phyloP scores from a whole-genome alignment of 176 grass and related monocot species.

The Puccinellia tenuiflora region DNA sequence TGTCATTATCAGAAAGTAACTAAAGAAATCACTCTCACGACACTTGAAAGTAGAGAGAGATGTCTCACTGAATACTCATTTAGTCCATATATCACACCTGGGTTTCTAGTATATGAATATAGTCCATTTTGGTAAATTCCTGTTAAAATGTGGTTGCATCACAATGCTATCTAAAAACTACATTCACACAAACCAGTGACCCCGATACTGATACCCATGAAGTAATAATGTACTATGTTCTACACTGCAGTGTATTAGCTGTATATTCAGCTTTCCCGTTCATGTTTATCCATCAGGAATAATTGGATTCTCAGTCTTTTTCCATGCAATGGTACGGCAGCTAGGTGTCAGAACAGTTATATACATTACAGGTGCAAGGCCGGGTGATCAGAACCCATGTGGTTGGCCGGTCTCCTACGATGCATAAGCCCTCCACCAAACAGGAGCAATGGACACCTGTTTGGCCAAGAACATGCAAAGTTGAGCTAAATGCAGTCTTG shows the following conservation, averaged over 20 bases:
- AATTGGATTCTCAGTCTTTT: background rate
- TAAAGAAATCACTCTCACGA: background rate
- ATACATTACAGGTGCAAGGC: conserved; percentile 30
- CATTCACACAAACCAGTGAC: background rate
- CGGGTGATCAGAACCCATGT: conserved; percentile 33
- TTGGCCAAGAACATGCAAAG: background rate
- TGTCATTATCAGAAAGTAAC: no score
- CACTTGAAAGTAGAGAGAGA: background rate
- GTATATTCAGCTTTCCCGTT: background rate
- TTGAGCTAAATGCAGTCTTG: background rate
- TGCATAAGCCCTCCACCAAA: background rate
- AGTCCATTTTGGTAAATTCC: background rate
- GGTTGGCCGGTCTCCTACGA: background rate
- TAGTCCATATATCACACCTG: background rate
- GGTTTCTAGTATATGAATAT: background rate
- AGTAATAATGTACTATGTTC: no score
- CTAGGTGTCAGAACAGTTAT: conserved; percentile 15
- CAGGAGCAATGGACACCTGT: conserved; percentile 43
- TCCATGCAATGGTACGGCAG: conserved; percentile 16
- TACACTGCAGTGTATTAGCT: background rate
- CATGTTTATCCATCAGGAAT: background rate
- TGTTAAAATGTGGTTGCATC: background rate
- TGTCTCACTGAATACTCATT: background rate
- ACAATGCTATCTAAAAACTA: background rate
- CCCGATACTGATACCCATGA: no score